phyloP scores from a whole-genome alignment of 148 eudicot species.

The Persicaria maculosa region DNA sequence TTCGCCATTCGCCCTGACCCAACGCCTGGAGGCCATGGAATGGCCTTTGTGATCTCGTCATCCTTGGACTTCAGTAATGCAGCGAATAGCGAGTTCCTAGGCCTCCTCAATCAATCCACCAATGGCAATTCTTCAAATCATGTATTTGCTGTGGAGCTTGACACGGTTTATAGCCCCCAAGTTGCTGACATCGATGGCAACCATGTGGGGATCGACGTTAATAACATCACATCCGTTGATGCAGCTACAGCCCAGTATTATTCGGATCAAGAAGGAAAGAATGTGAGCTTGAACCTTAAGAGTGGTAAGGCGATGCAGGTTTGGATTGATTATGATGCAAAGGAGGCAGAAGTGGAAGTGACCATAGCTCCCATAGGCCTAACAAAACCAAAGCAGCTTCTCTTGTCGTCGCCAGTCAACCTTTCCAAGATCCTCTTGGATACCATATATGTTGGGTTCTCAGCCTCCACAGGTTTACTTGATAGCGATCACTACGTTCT shows the following conservation, averaged over 20 bases:
- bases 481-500: constrained; percentile 13
- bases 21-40: no score
- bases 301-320: constrained; percentile 10
- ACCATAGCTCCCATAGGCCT: neutral
- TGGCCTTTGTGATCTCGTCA: no score
- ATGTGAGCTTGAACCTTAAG: neutral
- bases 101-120: neutral
- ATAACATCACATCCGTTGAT: neutral
- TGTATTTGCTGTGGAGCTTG: constrained; percentile 3
- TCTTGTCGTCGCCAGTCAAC: neutral
- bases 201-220: constrained; percentile 5
- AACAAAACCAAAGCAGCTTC: neutral
- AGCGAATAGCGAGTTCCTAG: neutral
- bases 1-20: no score
- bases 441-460: constrained; percentile 15
- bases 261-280: neutral
- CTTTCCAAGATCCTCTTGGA: constrained; percentile 4
- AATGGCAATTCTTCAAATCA: neutral
- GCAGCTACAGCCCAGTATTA: neutral
- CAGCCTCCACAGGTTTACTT: constrained; percentile 1
- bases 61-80: no score
- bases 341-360: neutral
- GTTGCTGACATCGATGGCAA: neutral
- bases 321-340: constrained; percentile 5
- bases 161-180: constrained; percentile 1